Percentiles rank a stretch among this genome's conserved stretches.
phyloP scores from a whole-genome alignment of 345 rosid genomes.

The Camelina laxa region DNA sequence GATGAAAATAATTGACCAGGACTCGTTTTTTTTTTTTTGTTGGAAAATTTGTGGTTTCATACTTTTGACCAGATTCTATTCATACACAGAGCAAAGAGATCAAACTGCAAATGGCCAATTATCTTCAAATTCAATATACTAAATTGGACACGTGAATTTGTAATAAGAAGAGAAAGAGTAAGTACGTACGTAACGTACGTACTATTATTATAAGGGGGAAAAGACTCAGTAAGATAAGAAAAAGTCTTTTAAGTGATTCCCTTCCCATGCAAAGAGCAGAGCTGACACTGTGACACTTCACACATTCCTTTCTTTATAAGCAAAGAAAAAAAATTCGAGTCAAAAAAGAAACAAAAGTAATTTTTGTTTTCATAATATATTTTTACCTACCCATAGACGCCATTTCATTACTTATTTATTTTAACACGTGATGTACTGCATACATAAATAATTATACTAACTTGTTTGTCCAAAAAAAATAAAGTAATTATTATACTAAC shows the following conservation, averaged over 20 bases:
- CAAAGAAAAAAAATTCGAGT: background rate
- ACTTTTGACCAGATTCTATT: conserved; percentile 28
- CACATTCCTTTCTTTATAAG: background rate
- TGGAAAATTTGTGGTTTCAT: background rate
- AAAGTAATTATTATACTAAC: too few relatives aligned
- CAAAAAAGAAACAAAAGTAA: background rate
- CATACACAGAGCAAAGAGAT: conserved; percentile 13
- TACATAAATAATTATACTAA: background rate
- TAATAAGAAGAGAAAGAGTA: background rate
- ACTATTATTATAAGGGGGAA: background rate
- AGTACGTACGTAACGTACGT: too few relatives aligned
- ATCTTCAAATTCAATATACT: background rate
- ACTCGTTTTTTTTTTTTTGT: background rate
- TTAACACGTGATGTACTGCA: background rate
- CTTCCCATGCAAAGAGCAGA: conserved; percentile 35
- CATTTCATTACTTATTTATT: background rate
- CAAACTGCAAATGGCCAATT: conserved; percentile 5
- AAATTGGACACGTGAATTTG: conserved; percentile 23
- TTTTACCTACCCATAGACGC: background rate
- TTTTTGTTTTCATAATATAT: background rate
- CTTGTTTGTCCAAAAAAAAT: too few relatives aligned
- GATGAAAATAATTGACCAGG: conserved; percentile 21
- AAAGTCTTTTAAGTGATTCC: conserved; percentile 22
- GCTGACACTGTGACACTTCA: conserved; percentile 28
- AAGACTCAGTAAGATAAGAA: background rate